phyloP scores from a whole-genome alignment of 139 green algal genomes.

The Zygnema cylindricum region DNA sequence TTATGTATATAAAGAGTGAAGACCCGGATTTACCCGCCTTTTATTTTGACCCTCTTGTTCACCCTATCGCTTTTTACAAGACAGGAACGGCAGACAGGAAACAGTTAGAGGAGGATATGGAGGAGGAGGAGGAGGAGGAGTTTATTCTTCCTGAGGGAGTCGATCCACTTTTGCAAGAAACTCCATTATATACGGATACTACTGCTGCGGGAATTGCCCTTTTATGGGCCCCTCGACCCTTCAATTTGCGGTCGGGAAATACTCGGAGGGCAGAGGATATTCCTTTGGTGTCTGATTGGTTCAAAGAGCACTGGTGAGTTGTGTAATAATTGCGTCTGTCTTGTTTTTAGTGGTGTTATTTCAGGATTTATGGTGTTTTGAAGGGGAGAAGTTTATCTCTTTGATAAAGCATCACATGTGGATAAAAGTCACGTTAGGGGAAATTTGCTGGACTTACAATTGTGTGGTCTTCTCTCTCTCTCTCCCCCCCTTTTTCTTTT shows the following conservation, averaged over 20 bases:
- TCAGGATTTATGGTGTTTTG: too few species aligned
- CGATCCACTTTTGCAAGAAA: constrained; percentile 65
- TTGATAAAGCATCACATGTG: too few species aligned
- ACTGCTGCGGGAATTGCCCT: constrained; percentile 91
- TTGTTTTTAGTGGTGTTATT: not conserved
- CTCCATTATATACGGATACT: constrained; percentile 82
- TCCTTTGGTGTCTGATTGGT: constrained; percentile 94
- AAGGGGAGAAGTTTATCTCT: too few species aligned
- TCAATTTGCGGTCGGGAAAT: constrained; percentile 87
- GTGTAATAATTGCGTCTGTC: not conserved
- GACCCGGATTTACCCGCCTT: constrained; percentile 98
- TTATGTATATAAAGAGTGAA: constrained; percentile 99
- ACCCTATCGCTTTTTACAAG: constrained; percentile 94
- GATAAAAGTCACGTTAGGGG: too few species aligned
- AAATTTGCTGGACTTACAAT: too few species aligned
- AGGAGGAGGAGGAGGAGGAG: constrained; percentile 79
- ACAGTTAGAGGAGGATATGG: constrained; percentile 31
- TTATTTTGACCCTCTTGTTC: constrained; percentile 99
- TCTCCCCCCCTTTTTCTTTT: not conserved
- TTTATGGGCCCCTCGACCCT: constrained; percentile 92
- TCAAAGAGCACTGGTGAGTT: constrained; percentile 75
- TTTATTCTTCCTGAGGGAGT: constrained; percentile 87
- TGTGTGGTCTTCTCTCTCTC: too few species aligned
- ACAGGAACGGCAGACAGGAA: constrained; percentile 51
- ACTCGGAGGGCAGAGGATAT: constrained; percentile 91